Base-by-base conservation (phyloP, 108 stramenopile genomes). In the Nannochloropsis salina region DNA sequence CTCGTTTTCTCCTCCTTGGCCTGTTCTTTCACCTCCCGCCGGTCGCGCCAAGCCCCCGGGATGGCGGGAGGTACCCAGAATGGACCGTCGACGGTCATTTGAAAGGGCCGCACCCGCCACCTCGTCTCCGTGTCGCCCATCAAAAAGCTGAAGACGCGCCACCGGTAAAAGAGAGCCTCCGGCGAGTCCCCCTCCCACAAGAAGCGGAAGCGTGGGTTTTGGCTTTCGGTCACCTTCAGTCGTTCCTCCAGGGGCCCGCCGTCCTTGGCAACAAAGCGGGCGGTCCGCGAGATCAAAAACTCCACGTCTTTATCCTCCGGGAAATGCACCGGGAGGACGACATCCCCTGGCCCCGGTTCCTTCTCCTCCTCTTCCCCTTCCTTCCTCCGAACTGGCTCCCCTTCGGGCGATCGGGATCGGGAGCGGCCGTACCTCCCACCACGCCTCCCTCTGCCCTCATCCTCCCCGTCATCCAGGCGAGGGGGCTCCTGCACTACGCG, bases 31-130 rank as follows among this genome's bases (percentile, higher is more conserved):
- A 87, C 84, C 51, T 90, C 87, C 51, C 85, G 86, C 44, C 80
- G 86, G 85, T 89, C 89, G 5, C 11, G 74, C 80, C 83, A 42
- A 84, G 45, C 12, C 44, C 45, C 43, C 41, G 89, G 88, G 61
- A 82, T 81, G 12, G 90, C 83, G 31, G 90, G 90, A 9, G 90
- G 91, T 6, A 88, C 81, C 88, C 88, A 91, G 86, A 89, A 91
- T n/a, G 89, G 88, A 9, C 91, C 91, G 61, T 44, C 80, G 42
- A 42, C 42, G 40, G 82, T 81, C 88, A 91, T 90, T 84, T 89
- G 90, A 86, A 90, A 91, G n/a, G 90, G 88, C n/a, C 47, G 41
- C 41, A 12, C 43, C 22, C 89, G 22, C 91, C 91, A 91, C 10
- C 86, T 82, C 42, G 82, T 41, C 85, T 91, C 90, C 11, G 84